These are phyloP conservation scores for Penicillium verrucosum DNA, from an alignment of 2,329 filamentous ascomycete genomes.

Conservation along the genomic window DNA sequence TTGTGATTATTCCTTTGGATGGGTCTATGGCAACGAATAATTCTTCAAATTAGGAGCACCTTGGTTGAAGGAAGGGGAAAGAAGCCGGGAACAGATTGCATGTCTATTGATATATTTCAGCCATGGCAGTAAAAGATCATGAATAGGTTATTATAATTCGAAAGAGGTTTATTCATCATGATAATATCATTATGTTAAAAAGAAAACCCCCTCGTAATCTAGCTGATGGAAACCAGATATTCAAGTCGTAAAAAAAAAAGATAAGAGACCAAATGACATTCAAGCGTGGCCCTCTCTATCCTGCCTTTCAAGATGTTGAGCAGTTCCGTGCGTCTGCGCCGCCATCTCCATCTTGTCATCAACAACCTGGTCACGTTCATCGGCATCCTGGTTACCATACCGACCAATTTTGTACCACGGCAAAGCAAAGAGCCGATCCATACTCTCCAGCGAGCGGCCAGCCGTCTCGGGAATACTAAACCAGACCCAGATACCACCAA, in stretches of 20 bases:
- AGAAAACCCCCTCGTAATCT: not conserved
- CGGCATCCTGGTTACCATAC: conserved; percentile 33
- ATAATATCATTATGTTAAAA: not conserved
- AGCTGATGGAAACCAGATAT: not conserved
- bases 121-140: not conserved
- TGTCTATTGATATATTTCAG: not conserved
- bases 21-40: not conserved
- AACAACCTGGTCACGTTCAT: conserved; percentile 24
- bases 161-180: not conserved
- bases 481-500: conserved; percentile 69
- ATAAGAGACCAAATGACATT: not conserved
- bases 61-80: not conserved
- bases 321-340: conserved; percentile 10
- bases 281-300: conserved; percentile 11
- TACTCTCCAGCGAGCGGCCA: conserved; percentile 55
- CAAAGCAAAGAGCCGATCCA: conserved; percentile 69
- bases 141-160: not conserved
- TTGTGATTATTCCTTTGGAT: conserved; percentile 29
- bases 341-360: conserved; percentile 27
- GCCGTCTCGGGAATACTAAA: conserved; percentile 71
- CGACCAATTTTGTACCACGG: conserved; percentile 72
- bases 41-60: not conserved
- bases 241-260: not conserved
- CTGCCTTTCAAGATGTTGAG: conserved; percentile 20
- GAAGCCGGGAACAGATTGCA: not conserved